phyloP scores from a whole-genome alignment of 2,329 filamentous ascomycete genomes.

The Pseudocercospora crystallina region DNA sequence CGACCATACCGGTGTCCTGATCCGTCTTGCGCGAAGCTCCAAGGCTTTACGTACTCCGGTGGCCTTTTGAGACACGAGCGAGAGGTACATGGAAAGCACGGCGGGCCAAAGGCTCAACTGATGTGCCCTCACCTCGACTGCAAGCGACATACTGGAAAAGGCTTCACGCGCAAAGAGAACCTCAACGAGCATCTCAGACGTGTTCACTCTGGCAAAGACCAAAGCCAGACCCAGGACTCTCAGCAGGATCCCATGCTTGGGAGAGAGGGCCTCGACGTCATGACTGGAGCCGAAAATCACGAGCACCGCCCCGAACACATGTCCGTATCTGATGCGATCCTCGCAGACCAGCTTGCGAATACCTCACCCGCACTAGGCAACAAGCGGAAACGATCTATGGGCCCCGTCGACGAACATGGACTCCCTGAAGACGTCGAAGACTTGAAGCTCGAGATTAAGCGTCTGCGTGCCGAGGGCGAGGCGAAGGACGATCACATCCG shows the following conservation, averaged over 20 bases:
- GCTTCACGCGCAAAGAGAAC: conserved; percentile 92
- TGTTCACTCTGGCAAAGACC: conserved; percentile 58
- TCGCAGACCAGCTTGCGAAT: conserved; percentile 7
- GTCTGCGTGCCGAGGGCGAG: conserved; percentile 42
- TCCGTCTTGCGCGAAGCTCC: conserved; percentile 83
- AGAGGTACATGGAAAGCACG: conserved; percentile 89
- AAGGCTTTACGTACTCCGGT: conserved; percentile 92
- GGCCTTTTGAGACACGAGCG: conserved; percentile 86
- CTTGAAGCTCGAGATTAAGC: conserved; percentile 41
- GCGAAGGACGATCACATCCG: conserved; percentile 40
- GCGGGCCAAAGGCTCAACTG: conserved; percentile 81
- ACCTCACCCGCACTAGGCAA: conserved; percentile 4
- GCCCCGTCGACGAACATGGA: no score
- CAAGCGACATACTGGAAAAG: conserved; percentile 83
- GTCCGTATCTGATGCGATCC: conserved; percentile 1
- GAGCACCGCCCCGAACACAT: conserved; percentile 16
- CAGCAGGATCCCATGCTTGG: conserved; percentile 13
- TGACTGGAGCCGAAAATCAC: conserved; percentile 18
- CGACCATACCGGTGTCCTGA: conserved; percentile 84
- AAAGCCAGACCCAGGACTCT: conserved; percentile 13
- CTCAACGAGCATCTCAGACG: conserved; percentile 88
- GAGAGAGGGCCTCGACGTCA: conserved; percentile 14
- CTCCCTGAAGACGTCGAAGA: conserved; percentile 27
- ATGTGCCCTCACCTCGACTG: conserved; percentile 85
- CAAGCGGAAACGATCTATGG: conserved; percentile 13